These are phyloP conservation scores for Nephelium lappaceum DNA, from an alignment of 345 rosid species.

Conservation along the genomic window DNA sequence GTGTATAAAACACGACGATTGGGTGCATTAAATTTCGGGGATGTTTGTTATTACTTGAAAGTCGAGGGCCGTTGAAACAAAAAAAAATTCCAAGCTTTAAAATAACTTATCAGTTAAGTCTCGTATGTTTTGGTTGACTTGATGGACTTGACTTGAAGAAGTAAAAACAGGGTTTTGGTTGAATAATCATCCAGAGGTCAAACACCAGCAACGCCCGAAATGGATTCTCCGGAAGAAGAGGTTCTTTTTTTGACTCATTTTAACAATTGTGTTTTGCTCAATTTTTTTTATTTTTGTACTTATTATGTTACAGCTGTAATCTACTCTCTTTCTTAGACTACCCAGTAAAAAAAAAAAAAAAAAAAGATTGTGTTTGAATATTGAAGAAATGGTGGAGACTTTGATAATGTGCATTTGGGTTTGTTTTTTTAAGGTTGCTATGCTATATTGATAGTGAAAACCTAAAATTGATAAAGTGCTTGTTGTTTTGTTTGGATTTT, in stretches of 20 bases:
- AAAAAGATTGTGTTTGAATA: background rate
- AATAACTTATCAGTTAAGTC: too few species aligned
- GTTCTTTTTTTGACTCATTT: background rate
- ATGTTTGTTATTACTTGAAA: too few species aligned
- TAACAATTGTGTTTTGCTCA: background rate
- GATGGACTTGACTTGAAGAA: too few species aligned
- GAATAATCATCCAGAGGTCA: background rate
- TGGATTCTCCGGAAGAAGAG: background rate
- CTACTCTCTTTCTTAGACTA: too few species aligned
- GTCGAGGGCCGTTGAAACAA: too few species aligned
- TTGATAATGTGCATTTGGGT: background rate
- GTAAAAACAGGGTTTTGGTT: background rate
- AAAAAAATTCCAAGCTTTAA: too few species aligned
- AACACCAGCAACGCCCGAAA: background rate
- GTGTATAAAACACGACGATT: too few species aligned
- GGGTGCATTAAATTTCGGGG: too few species aligned
- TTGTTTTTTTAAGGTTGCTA: background rate
- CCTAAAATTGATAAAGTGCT: background rate
- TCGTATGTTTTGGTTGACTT: too few species aligned
- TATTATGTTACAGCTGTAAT: too few species aligned
- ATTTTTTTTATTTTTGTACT: too few species aligned
- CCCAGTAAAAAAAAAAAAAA: too few species aligned
- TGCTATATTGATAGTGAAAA: background rate
- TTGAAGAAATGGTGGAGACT: background rate
- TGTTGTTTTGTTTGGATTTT: background rate